phyloP scores from a whole-genome alignment of 768 basidiomycete genomes.

The Lentinula lateritia region DNA sequence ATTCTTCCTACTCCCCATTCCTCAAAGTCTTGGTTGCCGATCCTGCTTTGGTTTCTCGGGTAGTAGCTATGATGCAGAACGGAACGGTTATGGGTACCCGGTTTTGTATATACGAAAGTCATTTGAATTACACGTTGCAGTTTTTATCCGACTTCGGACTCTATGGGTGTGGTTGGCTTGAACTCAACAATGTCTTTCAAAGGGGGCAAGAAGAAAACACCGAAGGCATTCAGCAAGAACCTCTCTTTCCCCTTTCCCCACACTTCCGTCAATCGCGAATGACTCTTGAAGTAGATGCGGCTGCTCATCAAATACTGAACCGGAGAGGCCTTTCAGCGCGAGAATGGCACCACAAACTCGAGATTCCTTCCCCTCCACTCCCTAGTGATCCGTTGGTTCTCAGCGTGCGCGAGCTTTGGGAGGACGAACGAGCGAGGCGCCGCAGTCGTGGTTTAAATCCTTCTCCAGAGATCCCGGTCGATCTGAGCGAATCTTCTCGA shows the following conservation, averaged over 20 bases:
- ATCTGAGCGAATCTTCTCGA: constrained; percentile 60
- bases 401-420: constrained; percentile 93
- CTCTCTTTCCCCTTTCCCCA: constrained; percentile 42
- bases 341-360: constrained; percentile 58
- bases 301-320: constrained; percentile 82
- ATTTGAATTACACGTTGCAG: constrained; percentile 83
- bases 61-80: constrained; percentile 71
- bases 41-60: constrained; percentile 63
- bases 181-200: constrained; percentile 63
- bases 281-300: constrained; percentile 79
- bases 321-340: constrained; percentile 61
- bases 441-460: constrained; percentile 61
- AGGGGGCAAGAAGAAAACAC: constrained; percentile 32
- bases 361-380: constrained; percentile 51
- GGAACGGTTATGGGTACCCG: constrained; percentile 78
- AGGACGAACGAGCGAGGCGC: constrained; percentile 84
- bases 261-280: constrained; percentile 61
- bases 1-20: constrained; percentile 77
- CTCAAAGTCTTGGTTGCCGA: constrained; percentile 80
- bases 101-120: constrained; percentile 83
- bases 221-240: background rate
- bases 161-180: constrained; percentile 90
- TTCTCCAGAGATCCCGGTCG: constrained; percentile 67
- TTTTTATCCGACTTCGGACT: constrained; percentile 94
- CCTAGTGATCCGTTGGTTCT: constrained; percentile 72